Percentiles rank a stretch among this genome's conserved stretches.
phyloP scores from a whole-genome alignment of 257 asterid species.

The Jacaranda copaia region DNA sequence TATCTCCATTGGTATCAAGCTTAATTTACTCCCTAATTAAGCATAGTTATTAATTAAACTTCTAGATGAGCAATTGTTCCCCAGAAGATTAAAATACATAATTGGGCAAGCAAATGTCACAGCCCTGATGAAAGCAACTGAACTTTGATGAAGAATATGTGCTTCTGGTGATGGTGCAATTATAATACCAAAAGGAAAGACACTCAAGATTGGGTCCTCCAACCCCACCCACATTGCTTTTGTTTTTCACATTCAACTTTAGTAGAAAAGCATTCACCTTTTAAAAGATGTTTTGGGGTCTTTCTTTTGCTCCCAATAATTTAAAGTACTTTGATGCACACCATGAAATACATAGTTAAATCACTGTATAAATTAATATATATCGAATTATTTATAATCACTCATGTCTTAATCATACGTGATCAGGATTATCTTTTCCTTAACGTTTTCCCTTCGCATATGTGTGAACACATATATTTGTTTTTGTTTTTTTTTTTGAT shows the following conservation, averaged over 20 bases:
- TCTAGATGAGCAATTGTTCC: background rate
- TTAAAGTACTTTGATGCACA: conserved; percentile 21
- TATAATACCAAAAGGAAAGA: conserved; percentile 44
- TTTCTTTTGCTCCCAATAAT: conserved; percentile 6
- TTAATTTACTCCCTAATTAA: background rate
- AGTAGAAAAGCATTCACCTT: conserved; percentile 53
- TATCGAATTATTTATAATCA: conserved; percentile 13
- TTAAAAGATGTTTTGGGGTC: conserved; percentile 46
- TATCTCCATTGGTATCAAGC: background rate
- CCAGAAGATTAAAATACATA: background rate
- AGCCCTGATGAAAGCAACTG: conserved; percentile 46
- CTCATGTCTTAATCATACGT: conserved; percentile 34
- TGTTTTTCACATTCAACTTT: conserved; percentile 49
- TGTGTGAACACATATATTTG: conserved; percentile 13
- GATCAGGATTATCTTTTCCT: conserved; percentile 17
- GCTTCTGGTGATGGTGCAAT: conserved; percentile 50
- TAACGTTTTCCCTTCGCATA: conserved; percentile 9
- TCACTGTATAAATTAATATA: background rate
- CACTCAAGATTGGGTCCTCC: conserved; percentile 39
- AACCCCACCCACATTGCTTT: conserved; percentile 25
- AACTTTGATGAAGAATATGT: conserved; percentile 56
- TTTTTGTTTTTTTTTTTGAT: too few relatives aligned
- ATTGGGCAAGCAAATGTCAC: conserved; percentile 19
- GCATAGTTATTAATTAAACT: background rate
- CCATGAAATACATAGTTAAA: conserved; percentile 17